phyloP scores from a whole-genome alignment of 768 basidiomycete species.

The Lactarius sanguifluus region DNA sequence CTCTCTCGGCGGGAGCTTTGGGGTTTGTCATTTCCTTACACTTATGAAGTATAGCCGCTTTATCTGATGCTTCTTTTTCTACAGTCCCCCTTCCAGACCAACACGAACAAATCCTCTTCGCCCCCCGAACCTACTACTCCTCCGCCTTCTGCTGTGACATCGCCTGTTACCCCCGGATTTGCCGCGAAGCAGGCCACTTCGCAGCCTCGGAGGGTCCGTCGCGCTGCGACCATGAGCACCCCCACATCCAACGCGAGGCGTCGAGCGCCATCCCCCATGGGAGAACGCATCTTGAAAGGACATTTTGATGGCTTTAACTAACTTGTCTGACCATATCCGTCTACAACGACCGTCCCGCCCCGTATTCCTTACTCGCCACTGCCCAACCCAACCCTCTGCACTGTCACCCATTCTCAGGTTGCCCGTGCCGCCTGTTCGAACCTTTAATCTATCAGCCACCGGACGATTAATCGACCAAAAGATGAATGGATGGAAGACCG shows the following conservation, averaged over 20 bases:
- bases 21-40: conserved; percentile 44
- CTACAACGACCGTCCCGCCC: not conserved
- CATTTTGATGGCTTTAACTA: conserved; percentile 89
- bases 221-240: conserved; percentile 59
- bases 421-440: not conserved
- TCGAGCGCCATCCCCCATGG: conserved; percentile 81
- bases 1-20: conserved; percentile 63
- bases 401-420: conserved; percentile 1
- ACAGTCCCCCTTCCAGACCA: conserved; percentile 24
- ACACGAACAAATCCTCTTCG: conserved; percentile 15
- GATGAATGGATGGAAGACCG: conserved; percentile 16
- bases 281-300: conserved; percentile 86
- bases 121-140: conserved; percentile 25
- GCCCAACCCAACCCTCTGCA: not conserved
- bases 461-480: conserved; percentile 15
- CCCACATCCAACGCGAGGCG: conserved; percentile 47
- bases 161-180: not conserved
- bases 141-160: conserved; percentile 23
- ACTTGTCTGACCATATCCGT: not conserved
- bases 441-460: conserved; percentile 5
- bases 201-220: conserved; percentile 40
- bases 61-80: conserved; percentile 24
- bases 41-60: not conserved
- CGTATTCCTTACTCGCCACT: not conserved
- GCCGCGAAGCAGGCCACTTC: conserved; percentile 11